Percentiles rank a stretch among this genome's conserved stretches.
phyloP scores from a whole-genome alignment of 441 rosid genomes.

The Jatropha multifida region DNA sequence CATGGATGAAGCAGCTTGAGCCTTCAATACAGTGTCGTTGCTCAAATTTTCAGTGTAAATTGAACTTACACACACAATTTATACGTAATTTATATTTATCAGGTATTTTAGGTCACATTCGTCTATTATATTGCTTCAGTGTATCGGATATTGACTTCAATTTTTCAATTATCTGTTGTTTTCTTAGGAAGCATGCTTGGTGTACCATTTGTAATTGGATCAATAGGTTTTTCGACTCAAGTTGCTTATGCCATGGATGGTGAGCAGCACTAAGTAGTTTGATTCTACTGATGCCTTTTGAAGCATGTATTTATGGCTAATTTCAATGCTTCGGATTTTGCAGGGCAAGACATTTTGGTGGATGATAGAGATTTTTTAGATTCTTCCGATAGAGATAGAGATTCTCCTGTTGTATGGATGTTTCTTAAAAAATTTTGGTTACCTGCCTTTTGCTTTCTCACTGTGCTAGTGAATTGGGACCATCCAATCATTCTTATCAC shows the following conservation, averaged over 20 bases:
- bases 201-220: constrained; percentile 34
- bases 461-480: constrained; percentile 40
- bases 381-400: constrained; percentile 24
- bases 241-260: constrained; percentile 45
- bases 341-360: constrained; percentile 37
- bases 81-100: constrained; percentile 21
- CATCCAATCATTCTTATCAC: constrained; percentile 35
- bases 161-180: neutral
- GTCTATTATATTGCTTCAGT: neutral
- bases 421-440: constrained; percentile 47
- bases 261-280: constrained; percentile 25
- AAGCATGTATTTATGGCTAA: neutral
- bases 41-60: constrained; percentile 18
- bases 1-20: constrained; percentile 25
- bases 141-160: neutral
- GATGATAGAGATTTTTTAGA: constrained; percentile 27
- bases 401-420: constrained; percentile 32
- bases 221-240: constrained; percentile 19
- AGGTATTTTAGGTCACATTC: constrained; percentile 28
- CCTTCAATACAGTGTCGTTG: constrained; percentile 1
- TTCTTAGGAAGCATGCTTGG: constrained; percentile 38
- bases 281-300: neutral
- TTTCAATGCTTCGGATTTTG: constrained; percentile 17
- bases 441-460: constrained; percentile 39
- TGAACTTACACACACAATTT: constrained; percentile 4